Evolutionary conservation across 1,284 basidiomycete species (phyloP), one percentile per base, ranked within the genome.

Genomic region (Megacollybia platyphylla): DNA sequence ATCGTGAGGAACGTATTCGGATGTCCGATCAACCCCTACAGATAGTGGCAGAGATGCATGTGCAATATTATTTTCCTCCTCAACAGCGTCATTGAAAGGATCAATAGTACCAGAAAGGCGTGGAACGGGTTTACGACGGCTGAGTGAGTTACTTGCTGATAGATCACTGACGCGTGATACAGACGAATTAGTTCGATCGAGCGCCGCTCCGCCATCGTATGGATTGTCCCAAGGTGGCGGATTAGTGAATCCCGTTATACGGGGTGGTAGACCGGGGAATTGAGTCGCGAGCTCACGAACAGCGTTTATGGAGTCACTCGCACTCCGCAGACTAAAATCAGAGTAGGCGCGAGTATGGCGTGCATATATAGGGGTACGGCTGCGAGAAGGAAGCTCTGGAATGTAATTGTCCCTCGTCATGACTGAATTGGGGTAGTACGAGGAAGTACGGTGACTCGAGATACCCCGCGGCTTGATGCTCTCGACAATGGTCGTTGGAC

Each of bases 261-360:
- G 53, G 18, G 64, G 60, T 15, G 73, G 68, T 36, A 69, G 60
- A 8, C 58, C 61, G 15, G 77, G 73, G 57, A 79, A 79, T 53
- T 69, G 69, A 29, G 56, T 46, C 8, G 73, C 61, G 44, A 78
- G 59, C 30, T 71, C 68, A 15, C 65, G 67, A 24, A 77, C 63
- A 11, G 62, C 57, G 47, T 61, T 57, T 8, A 68, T 45, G 18
- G 57, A 63, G 46, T 70, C 67, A 2, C 65, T 62, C 36, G 59
- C 46, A 24, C 56, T 45, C 49, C 54, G 13, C 24, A 40, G 3
- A 31, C 52, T 53, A 10, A 29, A n/a, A 36, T 41, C 40, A 44
- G 44, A 51, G 32, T 48, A 50, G 44, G 43, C 43, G 17, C 42
- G 50, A 31, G 34, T 36, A 36, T 39, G 38, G 20, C 5, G 20